phyloP scores from a whole-genome alignment of 1,139 yeast genomes.

The Blastobotrys petasosporus region DNA sequence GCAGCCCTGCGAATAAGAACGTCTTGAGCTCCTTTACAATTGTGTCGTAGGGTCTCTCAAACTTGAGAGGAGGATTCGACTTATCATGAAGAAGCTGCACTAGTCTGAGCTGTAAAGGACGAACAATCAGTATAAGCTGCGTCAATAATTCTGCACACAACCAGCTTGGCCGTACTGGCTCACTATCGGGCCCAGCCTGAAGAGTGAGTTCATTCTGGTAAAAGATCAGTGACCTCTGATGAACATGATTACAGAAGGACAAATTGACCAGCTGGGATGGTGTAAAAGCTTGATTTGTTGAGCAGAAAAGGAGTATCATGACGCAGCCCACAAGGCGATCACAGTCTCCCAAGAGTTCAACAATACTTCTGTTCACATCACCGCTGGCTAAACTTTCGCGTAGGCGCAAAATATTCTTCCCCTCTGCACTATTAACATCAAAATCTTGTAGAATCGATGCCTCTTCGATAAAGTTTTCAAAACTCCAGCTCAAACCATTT shows the following conservation, averaged over 20 bases:
- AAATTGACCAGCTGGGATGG: background rate
- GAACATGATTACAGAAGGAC: background rate
- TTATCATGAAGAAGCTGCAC: background rate
- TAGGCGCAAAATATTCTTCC: background rate
- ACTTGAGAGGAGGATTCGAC: background rate
- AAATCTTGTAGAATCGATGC: background rate
- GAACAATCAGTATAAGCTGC: constrained; percentile 2
- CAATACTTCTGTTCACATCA: background rate
- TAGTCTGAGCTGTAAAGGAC: constrained; percentile 3
- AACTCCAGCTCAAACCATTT: too few relatives aligned
- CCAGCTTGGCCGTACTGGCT: background rate
- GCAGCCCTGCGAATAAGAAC: constrained; percentile 1
- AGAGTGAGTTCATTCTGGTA: too few relatives aligned
- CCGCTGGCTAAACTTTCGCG: background rate
- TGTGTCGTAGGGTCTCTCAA: background rate
- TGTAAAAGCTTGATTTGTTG: background rate
- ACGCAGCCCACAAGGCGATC: background rate
- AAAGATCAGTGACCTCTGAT: background rate
- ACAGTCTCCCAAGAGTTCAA: constrained; percentile 1
- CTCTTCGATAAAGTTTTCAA: too few relatives aligned
- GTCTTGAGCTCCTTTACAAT: background rate
- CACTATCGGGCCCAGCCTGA: background rate
- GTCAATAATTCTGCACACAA: background rate
- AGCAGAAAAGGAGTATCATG: background rate
- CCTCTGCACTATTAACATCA: background rate